These are phyloP conservation scores for Circinella umbellata DNA, from an alignment of 371 early-diverging fungal species.

Conservation along the genomic window DNA sequence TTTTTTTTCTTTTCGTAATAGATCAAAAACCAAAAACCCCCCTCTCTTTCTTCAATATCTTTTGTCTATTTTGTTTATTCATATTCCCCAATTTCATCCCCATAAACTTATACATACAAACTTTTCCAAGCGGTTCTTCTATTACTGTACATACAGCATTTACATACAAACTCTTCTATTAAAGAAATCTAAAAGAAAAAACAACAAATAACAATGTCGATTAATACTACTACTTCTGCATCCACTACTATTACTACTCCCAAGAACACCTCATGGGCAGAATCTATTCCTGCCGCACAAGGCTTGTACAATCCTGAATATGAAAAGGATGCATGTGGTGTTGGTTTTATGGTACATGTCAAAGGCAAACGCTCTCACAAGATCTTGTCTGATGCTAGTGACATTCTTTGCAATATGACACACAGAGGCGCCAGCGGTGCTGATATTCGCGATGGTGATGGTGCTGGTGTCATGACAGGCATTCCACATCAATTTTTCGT, in stretches of 20 bases:
- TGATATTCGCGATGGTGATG: slow-evolving; percentile 88
- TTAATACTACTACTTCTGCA: not conserved
- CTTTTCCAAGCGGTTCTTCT: not conserved
- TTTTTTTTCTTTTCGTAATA: not conserved
- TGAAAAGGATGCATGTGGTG: slow-evolving; percentile 97
- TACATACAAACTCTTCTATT: not conserved
- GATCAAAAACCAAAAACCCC: slow-evolving; percentile 4
- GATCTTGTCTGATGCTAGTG: slow-evolving; percentile 85
- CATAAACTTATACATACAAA: slow-evolving; percentile 1
- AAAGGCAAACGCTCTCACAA: slow-evolving; percentile 85
- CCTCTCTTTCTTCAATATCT: slow-evolving; percentile 1
- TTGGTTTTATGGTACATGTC: slow-evolving; percentile 95
- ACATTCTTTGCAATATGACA: slow-evolving; percentile 95
- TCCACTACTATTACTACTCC: slow-evolving; percentile 52
- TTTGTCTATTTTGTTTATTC: not conserved
- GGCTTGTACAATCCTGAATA: slow-evolving; percentile 89
- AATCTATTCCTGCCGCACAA: slow-evolving; percentile 81
- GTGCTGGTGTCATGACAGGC: slow-evolving; percentile 91
- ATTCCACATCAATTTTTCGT: slow-evolving; percentile 91
- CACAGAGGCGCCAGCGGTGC: slow-evolving; percentile 96
- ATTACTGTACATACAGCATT: slow-evolving; percentile 6
- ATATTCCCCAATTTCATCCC: slow-evolving; percentile 6
- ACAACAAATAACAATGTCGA: not conserved
- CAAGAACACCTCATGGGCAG: slow-evolving; percentile 78
- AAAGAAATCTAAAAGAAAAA: too few relatives aligned